Base-by-base conservation (phyloP, 2,329 filamentous ascomycete genomes). In the Aspergillus ustus region DNA sequence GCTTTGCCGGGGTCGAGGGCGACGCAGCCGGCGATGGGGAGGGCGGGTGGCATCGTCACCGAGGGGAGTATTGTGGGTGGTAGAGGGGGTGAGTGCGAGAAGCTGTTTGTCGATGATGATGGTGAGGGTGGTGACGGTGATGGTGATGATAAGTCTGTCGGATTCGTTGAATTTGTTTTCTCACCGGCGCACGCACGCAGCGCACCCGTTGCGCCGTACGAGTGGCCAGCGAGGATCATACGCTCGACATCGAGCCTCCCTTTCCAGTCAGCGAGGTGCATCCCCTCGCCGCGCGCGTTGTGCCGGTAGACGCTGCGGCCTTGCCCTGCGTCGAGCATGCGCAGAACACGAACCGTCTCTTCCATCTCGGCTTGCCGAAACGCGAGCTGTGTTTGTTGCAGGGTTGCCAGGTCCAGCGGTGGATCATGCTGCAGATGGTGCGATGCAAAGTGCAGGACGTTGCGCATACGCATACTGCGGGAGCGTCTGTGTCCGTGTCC, bases 1-100 rank as follows among this genome's bases (percentile, higher is more conserved):
- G 51, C 19, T 19, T 53, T 53, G 2, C 51, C 51, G 7, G 51
- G 51, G 20, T 53, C 51, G 11, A 53, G 34, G 0, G 51, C 51
- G 34, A 53, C 25, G 17, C 51, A 53, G 15, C 51, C 51, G 34
- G 51, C 51, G n/a, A 53, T 34, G 9, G 51, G 51, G 19, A 53
- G 20, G 51, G n/a, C 11, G 9, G 11, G 34, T 4, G 11, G 34
- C 11, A 15, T 40, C n/a, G n/a, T n/a, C n/a, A n/a, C n/a, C n/a
- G n/a, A n/a, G 34, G 34, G 34, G 34, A 2, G 34, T 40, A 15
- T 11, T 40, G 34, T 11, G 31, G 31, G 13, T 9, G 31, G 31
- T 40, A 11, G 34, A 11, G 34, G 6, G 15, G 13, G 34, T 15
- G 34, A 15, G 34, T 4, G 13, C 25, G 4, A 25, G 25, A 5